Evolutionary conservation across 495 filamentous ascomycete species (phyloP).

Genomic region (Evansstolkia leycettana): DNA sequence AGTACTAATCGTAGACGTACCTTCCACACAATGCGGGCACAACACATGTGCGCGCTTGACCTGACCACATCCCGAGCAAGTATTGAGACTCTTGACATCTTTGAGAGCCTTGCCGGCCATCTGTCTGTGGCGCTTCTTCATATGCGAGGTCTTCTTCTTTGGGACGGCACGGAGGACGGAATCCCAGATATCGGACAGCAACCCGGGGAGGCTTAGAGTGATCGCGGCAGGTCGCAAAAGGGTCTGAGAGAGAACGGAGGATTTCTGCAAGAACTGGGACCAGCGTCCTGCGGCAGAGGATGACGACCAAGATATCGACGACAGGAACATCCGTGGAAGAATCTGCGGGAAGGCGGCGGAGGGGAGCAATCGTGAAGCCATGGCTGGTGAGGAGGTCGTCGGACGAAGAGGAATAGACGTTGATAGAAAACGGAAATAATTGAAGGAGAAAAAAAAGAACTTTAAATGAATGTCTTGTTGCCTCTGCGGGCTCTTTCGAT

Average conservation of each 20-base stretch:
- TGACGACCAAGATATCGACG: slow-evolving; percentile 4
- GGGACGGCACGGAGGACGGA: slow-evolving; percentile 84
- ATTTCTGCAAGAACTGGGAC: slow-evolving; percentile 5
- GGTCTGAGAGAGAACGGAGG: slow-evolving; percentile 10
- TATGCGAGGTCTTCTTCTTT: slow-evolving; percentile 98
- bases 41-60: slow-evolving; percentile 78
- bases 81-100: slow-evolving; percentile 74
- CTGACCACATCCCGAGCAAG: slow-evolving; percentile 77
- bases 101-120: slow-evolving; percentile 90
- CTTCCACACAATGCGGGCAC: slow-evolving; percentile 71
- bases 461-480: no score
- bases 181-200: slow-evolving; percentile 78
- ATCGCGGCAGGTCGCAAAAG: slow-evolving; percentile 12
- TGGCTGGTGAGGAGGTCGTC: background rate
- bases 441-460: no score
- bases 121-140: slow-evolving; percentile 85
- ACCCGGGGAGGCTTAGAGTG: slow-evolving; percentile 35
- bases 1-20: slow-evolving; percentile 23
- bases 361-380: slow-evolving; percentile 14
- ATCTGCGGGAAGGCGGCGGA: slow-evolving; percentile 5
- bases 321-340: slow-evolving; percentile 3
- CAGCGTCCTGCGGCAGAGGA: slow-evolving; percentile 7
- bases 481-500: no score
- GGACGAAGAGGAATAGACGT: background rate
- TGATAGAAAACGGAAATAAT: no score